Percentiles rank a stretch among this genome's conserved stretches.
phyloP scores from a whole-genome alignment of 2,329 filamentous ascomycete species.

The Pseudopyrenochaeta lycopersici region DNA sequence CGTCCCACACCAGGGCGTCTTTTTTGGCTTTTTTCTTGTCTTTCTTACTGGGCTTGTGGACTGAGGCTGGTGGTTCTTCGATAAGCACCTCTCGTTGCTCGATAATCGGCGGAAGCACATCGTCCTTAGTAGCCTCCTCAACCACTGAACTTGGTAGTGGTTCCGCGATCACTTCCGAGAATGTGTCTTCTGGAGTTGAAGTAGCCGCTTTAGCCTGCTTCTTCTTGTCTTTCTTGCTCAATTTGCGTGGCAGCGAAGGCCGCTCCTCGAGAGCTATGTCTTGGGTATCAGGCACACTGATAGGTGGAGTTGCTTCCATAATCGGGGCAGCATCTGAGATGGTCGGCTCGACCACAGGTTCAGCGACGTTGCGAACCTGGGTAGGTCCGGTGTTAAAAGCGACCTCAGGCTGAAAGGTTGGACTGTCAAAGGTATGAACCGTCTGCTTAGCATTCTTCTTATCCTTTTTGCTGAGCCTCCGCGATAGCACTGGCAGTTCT shows the following conservation, averaged over 20 bases:
- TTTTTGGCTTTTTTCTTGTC: constrained; percentile 52
- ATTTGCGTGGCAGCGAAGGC: constrained; percentile 14
- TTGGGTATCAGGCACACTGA: not conserved
- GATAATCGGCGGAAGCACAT: not conserved
- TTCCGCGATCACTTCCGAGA: not conserved
- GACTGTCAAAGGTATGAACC: constrained; percentile 1
- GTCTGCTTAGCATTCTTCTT: constrained; percentile 50
- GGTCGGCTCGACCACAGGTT: not conserved
- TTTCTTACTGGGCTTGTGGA: constrained; percentile 51
- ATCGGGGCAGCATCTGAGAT: not conserved
- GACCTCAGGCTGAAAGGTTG: not conserved
- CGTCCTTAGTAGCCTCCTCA: not conserved
- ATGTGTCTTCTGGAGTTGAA: constrained; percentile 4
- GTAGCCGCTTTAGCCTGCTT: constrained; percentile 36
- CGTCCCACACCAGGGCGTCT: constrained; percentile 4
- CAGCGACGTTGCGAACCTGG: not conserved
- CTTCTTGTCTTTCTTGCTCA: constrained; percentile 39
- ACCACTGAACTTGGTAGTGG: not conserved
- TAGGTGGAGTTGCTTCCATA: not conserved
- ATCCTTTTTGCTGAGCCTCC: constrained; percentile 37
- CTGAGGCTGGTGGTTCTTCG: constrained; percentile 6
- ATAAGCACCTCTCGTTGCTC: not conserved
- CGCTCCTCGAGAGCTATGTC: constrained; percentile 2
- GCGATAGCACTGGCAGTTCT: constrained; percentile 16
- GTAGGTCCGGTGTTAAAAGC: not conserved